Evolutionary conservation across 192 early-diverging fungal species (phyloP), one percentile per base, ranked within the genome.

Genomic region (Backusella psychrophila): DNA sequence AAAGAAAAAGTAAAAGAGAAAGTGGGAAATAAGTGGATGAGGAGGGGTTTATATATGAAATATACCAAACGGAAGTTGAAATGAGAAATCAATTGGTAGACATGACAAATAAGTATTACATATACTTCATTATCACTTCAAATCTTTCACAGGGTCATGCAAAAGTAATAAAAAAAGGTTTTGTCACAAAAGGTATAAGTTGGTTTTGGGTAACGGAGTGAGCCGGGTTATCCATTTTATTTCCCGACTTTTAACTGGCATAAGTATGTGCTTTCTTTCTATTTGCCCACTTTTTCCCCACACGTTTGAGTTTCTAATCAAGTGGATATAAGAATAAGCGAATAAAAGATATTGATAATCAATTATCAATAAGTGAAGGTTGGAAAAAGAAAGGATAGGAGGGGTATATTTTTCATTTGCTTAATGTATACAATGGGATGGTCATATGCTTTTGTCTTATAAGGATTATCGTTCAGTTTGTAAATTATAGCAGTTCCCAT

Each of bases 71-170:
- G 56, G 56, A 31, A 63, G 21, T 56, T 56, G 19, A 56, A 56
- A 56, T 44, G 15, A 44, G 12, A 6, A 12, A 69, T 23, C 9
- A 21, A 38, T 39, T 39, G 38, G 68, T 23, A 69, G 34, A 1
- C 21, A 69, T 69, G 68, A 69, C 68, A 69, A 69, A 69, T 69
- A 23, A 21, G 11, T 69, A 69, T 69, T 69, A 66, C 66, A 41
- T n/a, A 69, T 21, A n/a, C n/a, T 63, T 63, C 56, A 63, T 59
- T 59, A 12, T 63, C 33, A 12, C 38, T 23, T 21, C 21, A 38
- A 67, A 67, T 35, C 31, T 23, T 69, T 69, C 68, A 69, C 68
- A 69, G 68, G 68, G 68, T 69, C 68, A 69, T 69, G 68, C 68
- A 69, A 63, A 33, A 29, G 1, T 11, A 49, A 44, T 39, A 44